Evolutionary conservation across 495 filamentous ascomycete species (phyloP), one percentile per base, ranked within the genome.

Genomic region (Penicillium crystallinum): DNA sequence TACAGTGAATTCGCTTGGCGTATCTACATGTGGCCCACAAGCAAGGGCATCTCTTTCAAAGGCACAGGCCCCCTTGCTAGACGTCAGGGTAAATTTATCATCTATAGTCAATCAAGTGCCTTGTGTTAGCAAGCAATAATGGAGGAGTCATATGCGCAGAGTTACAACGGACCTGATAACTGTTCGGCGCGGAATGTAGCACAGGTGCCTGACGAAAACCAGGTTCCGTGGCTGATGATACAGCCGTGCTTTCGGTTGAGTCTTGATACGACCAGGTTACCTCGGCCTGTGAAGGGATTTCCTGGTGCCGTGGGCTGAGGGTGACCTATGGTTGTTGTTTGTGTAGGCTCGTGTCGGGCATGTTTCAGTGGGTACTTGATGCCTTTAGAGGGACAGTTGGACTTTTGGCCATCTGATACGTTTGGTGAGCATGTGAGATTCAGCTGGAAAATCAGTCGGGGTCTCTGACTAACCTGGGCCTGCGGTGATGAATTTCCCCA

Each of bases 321-420:
- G 3, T 58, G 47, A 2, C 64, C 57, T 15, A 35, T 23, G 48
- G 60, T 64, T 9, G 71, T 66, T 2, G 69, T 71, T 23, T 68
- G 69, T 55, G 71, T 71, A 9, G 71, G 74, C 25, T 66, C 62
- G 14, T 58, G 49, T 15, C 56, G 59, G n/a, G 62, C 51, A 15
- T 60, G 61, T 56, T 90, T 90, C n/a, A 84, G 85, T 15, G 83
- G 74, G 60, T 89, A 90, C 54, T 77, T 78, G 44, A 90, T 80
- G 14, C 84, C 82, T 0, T 54, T 72, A 15, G 69, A 55, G 15
- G 86, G 77, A 60, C 87, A 90, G 56, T 76, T 81, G 31, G 83
- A 86, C 38, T 74, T 80, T 23, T 75, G 71, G 19, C 86, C 84
- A 50, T 84, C 83, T 78, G 33, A 0, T 27, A 27, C 27, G 2